Conservation (phyloP, 148 eudicot species). For the Amaranthus cruentus region DNA sequence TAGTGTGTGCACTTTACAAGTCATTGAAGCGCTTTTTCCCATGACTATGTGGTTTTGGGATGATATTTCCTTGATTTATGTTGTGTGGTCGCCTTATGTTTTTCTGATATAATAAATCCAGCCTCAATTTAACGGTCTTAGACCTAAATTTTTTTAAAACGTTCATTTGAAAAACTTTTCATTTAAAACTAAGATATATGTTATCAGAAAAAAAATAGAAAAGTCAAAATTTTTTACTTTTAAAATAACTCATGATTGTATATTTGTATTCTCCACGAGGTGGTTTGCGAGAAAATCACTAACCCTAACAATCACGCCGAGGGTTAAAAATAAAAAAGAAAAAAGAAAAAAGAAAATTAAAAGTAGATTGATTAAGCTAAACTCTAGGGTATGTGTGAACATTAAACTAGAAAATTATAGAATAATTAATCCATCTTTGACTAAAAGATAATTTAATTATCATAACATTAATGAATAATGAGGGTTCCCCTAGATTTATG, state of each 20-base stretch:
- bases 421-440: conserved; percentile 14
- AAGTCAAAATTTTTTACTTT: background rate
- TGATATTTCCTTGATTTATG: no score
- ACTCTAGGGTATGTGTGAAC: conserved; percentile 19
- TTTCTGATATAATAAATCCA: no score
- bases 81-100: no score
- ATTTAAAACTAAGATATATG: no score
- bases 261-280: conserved; percentile 23
- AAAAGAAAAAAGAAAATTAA: background rate
- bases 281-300: conserved; percentile 27
- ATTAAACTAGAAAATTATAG: conserved; percentile 1
- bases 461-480: conserved; percentile 10
- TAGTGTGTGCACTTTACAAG: no score
- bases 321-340: background rate
- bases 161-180: no score
- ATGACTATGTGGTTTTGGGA: no score
- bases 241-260: conserved; percentile 24
- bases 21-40: no score
- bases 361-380: conserved; percentile 4
- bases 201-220: no score
- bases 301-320: conserved; percentile 24
- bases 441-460: conserved; percentile 18
- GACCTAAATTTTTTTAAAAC: no score
- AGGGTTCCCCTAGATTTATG: conserved; percentile 25
- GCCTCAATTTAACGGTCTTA: no score